These are phyloP conservation scores for Sutorius eximius DNA, from an alignment of 1,284 basidiomycete genomes.

Conservation along the genomic window DNA sequence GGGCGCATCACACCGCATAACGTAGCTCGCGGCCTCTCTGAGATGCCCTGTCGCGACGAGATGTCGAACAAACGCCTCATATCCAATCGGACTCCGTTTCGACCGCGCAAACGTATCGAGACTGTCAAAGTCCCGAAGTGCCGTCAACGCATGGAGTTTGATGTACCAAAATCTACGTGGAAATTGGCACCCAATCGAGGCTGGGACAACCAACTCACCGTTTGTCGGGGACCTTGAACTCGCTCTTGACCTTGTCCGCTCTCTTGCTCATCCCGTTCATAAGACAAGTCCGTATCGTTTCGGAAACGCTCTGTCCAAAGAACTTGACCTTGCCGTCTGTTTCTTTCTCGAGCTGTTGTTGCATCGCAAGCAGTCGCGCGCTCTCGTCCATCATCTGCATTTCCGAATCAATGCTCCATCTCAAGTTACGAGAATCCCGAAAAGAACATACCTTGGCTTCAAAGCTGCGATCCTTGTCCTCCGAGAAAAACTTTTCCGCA, in stretches of 20 bases:
- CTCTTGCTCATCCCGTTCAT: constrained; percentile 78
- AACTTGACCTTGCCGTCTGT: constrained; percentile 73
- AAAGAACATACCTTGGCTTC: constrained; percentile 76
- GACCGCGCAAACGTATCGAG: constrained; percentile 83
- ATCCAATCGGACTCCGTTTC: constrained; percentile 92
- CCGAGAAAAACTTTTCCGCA: constrained; percentile 90
- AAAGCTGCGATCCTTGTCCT: constrained; percentile 88
- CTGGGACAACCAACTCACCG: constrained; percentile 45
- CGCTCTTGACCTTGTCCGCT: constrained; percentile 82
- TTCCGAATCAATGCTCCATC: not conserved
- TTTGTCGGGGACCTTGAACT: constrained; percentile 92
- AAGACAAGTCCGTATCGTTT: constrained; percentile 77
- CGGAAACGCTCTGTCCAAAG: constrained; percentile 80
- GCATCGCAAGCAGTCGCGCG: constrained; percentile 70
- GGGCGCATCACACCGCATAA: constrained; percentile 81
- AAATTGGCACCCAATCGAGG: not conserved
- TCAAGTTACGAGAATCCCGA: not conserved
- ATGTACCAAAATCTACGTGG: constrained; percentile 87
- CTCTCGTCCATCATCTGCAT: constrained; percentile 90
- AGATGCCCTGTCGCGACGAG: constrained; percentile 69
- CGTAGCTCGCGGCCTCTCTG: constrained; percentile 74
- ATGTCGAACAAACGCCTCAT: constrained; percentile 88
- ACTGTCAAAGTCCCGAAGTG: constrained; percentile 79
- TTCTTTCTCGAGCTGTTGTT: constrained; percentile 89
- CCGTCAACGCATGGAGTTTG: constrained; percentile 80